These are phyloP conservation scores for Saccharum spontaneum DNA, from an alignment of 176 grass and related monocot genomes.

Conservation along the genomic window DNA sequence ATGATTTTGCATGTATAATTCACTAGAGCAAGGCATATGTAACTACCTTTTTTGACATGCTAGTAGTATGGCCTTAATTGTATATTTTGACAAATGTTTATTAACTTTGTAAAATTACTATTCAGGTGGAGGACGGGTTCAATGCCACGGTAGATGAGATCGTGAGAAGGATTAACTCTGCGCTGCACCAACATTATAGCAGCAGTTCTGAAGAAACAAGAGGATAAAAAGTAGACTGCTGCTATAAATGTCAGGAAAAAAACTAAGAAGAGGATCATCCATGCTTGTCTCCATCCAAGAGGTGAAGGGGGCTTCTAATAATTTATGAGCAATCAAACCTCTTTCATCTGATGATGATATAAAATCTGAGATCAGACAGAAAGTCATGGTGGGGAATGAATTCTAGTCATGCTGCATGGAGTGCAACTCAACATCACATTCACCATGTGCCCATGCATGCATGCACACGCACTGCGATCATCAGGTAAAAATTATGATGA, in stretches of 20 bases:
- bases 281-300: background rate
- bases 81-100: background rate
- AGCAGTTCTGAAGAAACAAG: conserved; percentile 25
- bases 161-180: conserved; percentile 51
- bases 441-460: background rate
- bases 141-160: conserved; percentile 51
- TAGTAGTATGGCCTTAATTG: background rate
- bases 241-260: no score
- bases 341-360: background rate
- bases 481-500: conserved; percentile 20
- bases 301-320: background rate
- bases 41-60: background rate
- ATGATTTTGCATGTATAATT: background rate
- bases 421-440: conserved; percentile 18
- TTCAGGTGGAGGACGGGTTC: conserved; percentile 57
- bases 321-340: background rate
- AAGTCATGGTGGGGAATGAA: conserved; percentile 7
- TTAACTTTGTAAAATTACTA: background rate
- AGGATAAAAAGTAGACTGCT: background rate
- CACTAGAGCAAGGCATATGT: background rate
- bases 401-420: conserved; percentile 16
- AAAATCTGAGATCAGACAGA: background rate
- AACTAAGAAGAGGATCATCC: background rate
- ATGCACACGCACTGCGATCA: background rate
- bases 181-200: conserved; percentile 33